Base-by-base conservation (phyloP, 257 asterid species). In the Eucommia ulmoides region DNA sequence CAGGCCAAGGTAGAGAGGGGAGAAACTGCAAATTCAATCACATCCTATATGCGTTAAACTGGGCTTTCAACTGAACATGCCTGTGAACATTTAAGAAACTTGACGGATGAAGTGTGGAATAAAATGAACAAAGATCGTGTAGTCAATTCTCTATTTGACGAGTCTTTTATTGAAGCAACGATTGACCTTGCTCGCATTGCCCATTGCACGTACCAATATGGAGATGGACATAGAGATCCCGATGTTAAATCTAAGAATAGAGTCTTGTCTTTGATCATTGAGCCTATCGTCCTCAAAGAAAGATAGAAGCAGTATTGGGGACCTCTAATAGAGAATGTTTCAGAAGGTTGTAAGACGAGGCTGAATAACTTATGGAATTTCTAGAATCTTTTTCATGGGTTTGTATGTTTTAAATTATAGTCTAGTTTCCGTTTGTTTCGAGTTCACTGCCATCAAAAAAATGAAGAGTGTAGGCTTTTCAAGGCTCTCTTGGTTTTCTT, bases 221-320 rank as follows among this genome's bases (percentile, higher is more conserved):
- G 74, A 45, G 62, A 68, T 52, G 66, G 49, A 33, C 66, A 49
- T 24, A 53, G 63, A 20, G 45, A 24, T 22, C 74, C 69, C 7
- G 54, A 18, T 24, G 56, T 44, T 23, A 16, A 3, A 42, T 42
- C 64, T 20, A 63, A 24, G 25, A 50, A 54, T 23, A 50, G 53
- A 20, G 33, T 68, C 45, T 11, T 20, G 23, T 58, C 63, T 0
- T 59, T 68, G 2, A 45, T 63, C 8, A 5, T 63, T 10, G 55
- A 63, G 1, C 59, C 69, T 16, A 56, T 63, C 33, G 33, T 14
- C 8, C 29, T 45, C 19, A 21, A n/a, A n/a, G n/a, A n/a, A n/a
- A n/a, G n/a, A n/a, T n/a, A n/a, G n/a, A n/a, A n/a, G n/a, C n/a
- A n/a, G n/a, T n/a, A n/a, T n/a, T n/a, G n/a, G n/a, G n/a, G n/a